Conservation (phyloP, 257 asterid species). For the Solanum rostratum region DNA sequence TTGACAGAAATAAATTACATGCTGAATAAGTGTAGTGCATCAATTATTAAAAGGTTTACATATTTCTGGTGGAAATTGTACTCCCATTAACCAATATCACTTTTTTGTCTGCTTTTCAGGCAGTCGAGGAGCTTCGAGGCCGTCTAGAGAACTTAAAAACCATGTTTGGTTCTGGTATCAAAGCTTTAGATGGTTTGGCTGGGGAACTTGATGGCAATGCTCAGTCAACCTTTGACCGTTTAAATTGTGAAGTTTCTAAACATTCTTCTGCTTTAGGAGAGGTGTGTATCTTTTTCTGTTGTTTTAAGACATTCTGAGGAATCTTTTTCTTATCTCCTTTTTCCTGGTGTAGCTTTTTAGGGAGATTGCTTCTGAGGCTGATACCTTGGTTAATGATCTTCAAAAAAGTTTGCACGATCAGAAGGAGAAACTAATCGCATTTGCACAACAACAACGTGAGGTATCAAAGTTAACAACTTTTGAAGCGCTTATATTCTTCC, state of each 20-base stretch:
- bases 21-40: neutral
- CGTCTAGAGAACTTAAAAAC: conserved; percentile 56
- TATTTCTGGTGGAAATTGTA: neutral
- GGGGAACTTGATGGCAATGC: conserved; percentile 73
- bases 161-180: conserved; percentile 78
- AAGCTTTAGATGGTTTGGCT: conserved; percentile 62
- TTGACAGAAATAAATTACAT: neutral
- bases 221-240: conserved; percentile 57
- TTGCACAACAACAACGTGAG: conserved; percentile 74
- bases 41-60: neutral
- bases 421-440: conserved; percentile 50
- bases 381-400: conserved; percentile 70
- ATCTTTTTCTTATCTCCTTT: neutral
- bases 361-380: conserved; percentile 78
- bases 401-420: conserved; percentile 74
- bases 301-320: neutral
- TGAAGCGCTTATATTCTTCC: neutral
- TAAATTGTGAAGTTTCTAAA: conserved; percentile 74
- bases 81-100: neutral
- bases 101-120: conserved; percentile 32
- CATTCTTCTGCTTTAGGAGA: conserved; percentile 77
- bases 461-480: conserved; percentile 14
- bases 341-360: conserved; percentile 58
- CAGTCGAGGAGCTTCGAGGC: conserved; percentile 74
- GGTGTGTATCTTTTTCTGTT: conserved; percentile 33